Percentiles rank a stretch among this genome's conserved stretches.
Evolutionary conservation across 2,329 filamentous ascomycete species (phyloP).

Genomic region (Dothidotthia symphoricarpi): DNA sequence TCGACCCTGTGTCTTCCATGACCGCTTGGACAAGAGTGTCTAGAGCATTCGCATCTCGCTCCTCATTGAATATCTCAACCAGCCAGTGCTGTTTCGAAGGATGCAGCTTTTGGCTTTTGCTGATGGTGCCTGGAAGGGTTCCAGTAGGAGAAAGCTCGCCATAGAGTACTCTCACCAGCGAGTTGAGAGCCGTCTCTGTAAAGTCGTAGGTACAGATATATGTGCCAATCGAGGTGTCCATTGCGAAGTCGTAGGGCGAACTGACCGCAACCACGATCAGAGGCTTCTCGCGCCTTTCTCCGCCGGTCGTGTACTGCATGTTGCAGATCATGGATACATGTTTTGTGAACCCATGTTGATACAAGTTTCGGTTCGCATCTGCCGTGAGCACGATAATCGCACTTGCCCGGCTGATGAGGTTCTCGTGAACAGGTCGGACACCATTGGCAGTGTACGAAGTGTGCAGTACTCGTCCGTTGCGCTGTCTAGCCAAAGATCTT

Average conservation of each 20-base stretch:
- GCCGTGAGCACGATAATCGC: conserved; percentile 89
- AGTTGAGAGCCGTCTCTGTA: conserved; percentile 84
- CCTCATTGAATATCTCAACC: conserved; percentile 81
- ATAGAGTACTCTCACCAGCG: conserved; percentile 78
- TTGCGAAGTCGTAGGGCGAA: conserved; percentile 94
- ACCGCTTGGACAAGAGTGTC: conserved; percentile 72
- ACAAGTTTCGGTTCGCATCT: conserved; percentile 89
- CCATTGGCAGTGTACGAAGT: conserved; percentile 95
- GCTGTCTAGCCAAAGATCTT: conserved; percentile 77
- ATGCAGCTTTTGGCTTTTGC: conserved; percentile 80
- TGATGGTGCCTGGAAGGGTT: conserved; percentile 66
- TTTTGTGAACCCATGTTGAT: conserved; percentile 92
- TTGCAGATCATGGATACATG: conserved; percentile 95
- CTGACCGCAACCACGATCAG: conserved; percentile 89
- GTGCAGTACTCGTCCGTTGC: conserved; percentile 83
- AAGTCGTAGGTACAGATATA: conserved; percentile 97
- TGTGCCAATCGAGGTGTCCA: conserved; percentile 84
- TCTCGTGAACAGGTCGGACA: conserved; percentile 88
- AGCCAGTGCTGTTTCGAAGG: conserved; percentile 95
- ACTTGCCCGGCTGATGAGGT: conserved; percentile 81
- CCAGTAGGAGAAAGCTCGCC: conserved; percentile 65
- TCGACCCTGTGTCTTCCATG: conserved; percentile 63
- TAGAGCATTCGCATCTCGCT: conserved; percentile 70
- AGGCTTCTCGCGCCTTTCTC: conserved; percentile 74
- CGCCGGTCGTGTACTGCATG: conserved; percentile 67